Percentiles rank a stretch among this genome's conserved stretches.
These are phyloP conservation scores for Tylopilus sp. DNA, from an alignment of 1,284 basidiomycete species.

Conservation along the genomic window DNA sequence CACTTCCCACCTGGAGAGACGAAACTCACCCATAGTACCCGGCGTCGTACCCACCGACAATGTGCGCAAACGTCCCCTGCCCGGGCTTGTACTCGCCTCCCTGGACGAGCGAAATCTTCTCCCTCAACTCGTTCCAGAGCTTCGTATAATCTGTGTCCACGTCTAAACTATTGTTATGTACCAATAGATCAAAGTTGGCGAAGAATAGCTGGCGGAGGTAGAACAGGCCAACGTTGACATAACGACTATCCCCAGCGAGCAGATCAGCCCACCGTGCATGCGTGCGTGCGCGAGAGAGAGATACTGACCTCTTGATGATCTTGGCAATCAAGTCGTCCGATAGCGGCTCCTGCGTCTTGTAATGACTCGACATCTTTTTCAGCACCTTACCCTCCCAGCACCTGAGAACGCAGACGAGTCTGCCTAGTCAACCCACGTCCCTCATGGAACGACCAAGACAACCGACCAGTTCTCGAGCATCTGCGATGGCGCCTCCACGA, in stretches of 20 bases:
- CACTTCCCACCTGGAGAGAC: too few species aligned
- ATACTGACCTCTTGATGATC: constrained; percentile 73
- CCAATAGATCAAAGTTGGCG: constrained; percentile 71
- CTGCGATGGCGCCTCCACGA: constrained; percentile 84
- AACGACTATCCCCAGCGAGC: constrained; percentile 54
- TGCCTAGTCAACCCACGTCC: not conserved
- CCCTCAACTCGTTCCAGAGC: constrained; percentile 70
- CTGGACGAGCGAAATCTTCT: constrained; percentile 65
- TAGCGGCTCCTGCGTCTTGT: constrained; percentile 68
- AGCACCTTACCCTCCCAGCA: constrained; percentile 79
- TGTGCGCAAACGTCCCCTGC: constrained; percentile 39
- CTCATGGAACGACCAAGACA: too few species aligned
- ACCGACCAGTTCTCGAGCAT: constrained; percentile 87
- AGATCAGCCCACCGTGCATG: not conserved
- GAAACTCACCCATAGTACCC: constrained; percentile 66
- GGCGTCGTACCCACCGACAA: constrained; percentile 50
- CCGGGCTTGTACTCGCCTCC: constrained; percentile 54
- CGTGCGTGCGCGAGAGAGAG: too few species aligned
- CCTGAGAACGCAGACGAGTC: constrained; percentile 35
- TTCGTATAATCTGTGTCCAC: constrained; percentile 56
- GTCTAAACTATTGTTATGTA: constrained; percentile 63
- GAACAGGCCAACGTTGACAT: constrained; percentile 76
- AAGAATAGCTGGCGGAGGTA: constrained; percentile 79
- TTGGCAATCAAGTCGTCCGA: constrained; percentile 69
- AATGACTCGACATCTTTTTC: constrained; percentile 66